Evolutionary conservation across 2,329 filamentous ascomycete genomes (phyloP).

Genomic region (Diaporthe sp.): DNA sequence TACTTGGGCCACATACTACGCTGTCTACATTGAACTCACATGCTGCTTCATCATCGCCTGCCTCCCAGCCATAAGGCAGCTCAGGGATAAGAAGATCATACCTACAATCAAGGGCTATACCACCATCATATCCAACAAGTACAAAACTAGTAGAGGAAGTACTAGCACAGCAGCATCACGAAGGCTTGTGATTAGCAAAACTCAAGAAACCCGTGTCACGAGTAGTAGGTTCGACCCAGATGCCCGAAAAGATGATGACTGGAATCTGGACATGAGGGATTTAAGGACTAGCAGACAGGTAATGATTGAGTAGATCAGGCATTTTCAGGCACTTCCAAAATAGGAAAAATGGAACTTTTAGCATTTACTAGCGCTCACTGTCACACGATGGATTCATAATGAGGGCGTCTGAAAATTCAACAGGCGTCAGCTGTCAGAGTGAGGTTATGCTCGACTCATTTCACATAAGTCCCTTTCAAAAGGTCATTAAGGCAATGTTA

Average conservation of each 20-base stretch:
- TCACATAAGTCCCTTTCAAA: no score
- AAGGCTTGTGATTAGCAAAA: not conserved
- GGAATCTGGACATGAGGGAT: not conserved
- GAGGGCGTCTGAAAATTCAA: not conserved
- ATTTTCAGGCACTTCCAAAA: not conserved
- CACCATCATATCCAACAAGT: not conserved
- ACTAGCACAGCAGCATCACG: not conserved
- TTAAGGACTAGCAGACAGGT: not conserved
- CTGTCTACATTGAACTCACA: constrained; percentile 31
- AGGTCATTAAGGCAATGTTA: no score
- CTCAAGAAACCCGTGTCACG: not conserved
- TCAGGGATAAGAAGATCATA: not conserved
- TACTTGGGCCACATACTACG: constrained; percentile 27
- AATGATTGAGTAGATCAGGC: not conserved
- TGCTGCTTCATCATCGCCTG: constrained; percentile 33
- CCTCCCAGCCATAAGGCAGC: constrained; percentile 23
- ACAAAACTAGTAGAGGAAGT: not conserved
- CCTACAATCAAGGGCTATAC: not conserved
- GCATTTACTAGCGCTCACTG: not conserved
- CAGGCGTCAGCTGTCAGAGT: no score
- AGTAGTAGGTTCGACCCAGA: not conserved
- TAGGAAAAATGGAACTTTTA: not conserved
- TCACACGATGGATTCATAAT: not conserved
- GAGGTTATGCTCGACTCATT: no score
- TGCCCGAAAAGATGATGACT: not conserved